phyloP scores from a whole-genome alignment of 2,329 filamentous ascomycete species.

The Aureobasidium sp. region DNA sequence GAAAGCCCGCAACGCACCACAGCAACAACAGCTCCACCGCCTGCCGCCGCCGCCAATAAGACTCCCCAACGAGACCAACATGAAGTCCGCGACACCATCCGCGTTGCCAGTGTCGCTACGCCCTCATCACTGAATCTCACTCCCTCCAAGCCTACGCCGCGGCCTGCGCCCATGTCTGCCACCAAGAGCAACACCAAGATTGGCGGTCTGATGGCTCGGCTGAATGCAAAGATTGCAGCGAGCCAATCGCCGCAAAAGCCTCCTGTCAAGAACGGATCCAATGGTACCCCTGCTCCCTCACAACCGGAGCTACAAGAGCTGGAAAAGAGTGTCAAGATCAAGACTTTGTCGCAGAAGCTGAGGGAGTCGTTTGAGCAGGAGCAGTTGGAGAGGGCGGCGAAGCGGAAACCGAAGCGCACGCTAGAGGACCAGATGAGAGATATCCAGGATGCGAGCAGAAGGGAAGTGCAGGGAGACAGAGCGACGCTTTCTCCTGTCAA shows the following conservation, averaged over 20 bases:
- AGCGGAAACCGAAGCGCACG: constrained; percentile 21
- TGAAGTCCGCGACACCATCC: constrained; percentile 9
- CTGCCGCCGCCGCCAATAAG: neutral
- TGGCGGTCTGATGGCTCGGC: constrained; percentile 5
- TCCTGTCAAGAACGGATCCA: neutral
- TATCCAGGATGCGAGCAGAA: constrained; percentile 19
- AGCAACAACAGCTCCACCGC: neutral
- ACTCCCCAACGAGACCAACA: neutral
- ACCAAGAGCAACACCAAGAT: constrained; percentile 11
- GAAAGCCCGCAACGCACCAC: constrained; percentile 1
- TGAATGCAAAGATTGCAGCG: constrained; percentile 6
- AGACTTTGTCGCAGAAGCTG: neutral
- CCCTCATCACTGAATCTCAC: neutral
- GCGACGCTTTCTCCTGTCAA: neutral
- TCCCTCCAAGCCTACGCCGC: neutral
- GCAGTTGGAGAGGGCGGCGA: constrained; percentile 10
- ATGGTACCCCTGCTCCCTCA: neutral
- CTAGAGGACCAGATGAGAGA: constrained; percentile 26
- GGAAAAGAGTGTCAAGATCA: neutral
- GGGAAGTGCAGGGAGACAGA: constrained; percentile 2
- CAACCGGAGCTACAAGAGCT: neutral
- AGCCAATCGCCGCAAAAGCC: neutral
- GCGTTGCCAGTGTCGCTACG: neutral
- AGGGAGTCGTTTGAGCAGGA: neutral
- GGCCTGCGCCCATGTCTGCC: neutral